Base-by-base conservation (phyloP, 805 yeast species). In the Candida tibetensis region DNA sequence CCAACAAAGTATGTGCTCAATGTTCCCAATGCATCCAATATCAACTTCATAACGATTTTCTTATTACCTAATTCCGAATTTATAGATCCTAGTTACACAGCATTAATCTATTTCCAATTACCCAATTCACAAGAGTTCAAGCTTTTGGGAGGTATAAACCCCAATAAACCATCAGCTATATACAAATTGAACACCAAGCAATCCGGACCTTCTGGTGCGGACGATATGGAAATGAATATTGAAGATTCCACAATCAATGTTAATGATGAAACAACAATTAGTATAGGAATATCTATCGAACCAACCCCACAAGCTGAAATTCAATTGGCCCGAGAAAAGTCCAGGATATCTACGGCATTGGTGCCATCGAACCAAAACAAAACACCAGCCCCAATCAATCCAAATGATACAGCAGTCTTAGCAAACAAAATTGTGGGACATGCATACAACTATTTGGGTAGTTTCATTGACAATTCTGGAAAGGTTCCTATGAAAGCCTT, bases 251-350 rank as follows among this genome's bases (percentile, higher is more conserved):
- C 36, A 13, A 51, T 51, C 31, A 63, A 59, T 8, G 55, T 55
- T 14, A 68, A 63, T 32, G 45, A 57, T 21, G 42, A 44, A 1
- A 44, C 52, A 14, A 46, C 53, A 3, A 60, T 55, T 47, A 71
- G 56, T 46, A 79, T 91, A 4, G 99, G 99, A 0, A 85, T 93
- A n/a, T 86, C 96, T 3, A 81, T 91, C 10, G 99, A 91, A 55
- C 85, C 95, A 0, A 72, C 77, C 5, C 68, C 58, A 0, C 80
- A 75, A 34, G 97, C 95, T 0, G 76, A 77, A 42, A 61, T 67
- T 26, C 80, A 74, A 40, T 60, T 87, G 31, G 55, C 36, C 45
- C 40, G 42, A 33, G 53, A 53, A 25, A 41, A 41, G 32, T 45
- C 43, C 30, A 21, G 10, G 10, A 7, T 10, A 7, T 21, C 25